Percentiles rank a stretch among this genome's conserved stretches.
Conservation (phyloP, 1,284 basidiomycete species). For the Cerrena zonata region DNA sequence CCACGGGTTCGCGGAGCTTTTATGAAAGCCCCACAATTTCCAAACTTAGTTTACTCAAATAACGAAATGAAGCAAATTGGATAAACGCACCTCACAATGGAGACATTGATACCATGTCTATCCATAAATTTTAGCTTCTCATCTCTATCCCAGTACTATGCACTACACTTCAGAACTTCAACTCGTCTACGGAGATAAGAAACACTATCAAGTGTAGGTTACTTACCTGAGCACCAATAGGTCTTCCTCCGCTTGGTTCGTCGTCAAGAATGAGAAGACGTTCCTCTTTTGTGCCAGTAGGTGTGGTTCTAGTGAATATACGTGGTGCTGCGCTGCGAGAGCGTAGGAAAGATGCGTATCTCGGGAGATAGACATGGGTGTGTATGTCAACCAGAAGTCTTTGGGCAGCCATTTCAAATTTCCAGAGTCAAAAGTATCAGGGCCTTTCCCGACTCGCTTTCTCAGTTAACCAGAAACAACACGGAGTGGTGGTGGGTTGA, state of each 20-base stretch:
- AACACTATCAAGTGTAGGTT: not conserved
- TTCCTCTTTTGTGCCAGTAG: slow-evolving; percentile 48
- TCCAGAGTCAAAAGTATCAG: not conserved
- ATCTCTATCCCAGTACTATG: slow-evolving; percentile 74
- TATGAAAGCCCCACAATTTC: too few relatives aligned
- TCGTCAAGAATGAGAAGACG: slow-evolving; percentile 69
- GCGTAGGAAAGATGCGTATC: slow-evolving; percentile 63
- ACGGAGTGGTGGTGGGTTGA: too few relatives aligned
- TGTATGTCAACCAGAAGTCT: slow-evolving; percentile 68
- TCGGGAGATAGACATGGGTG: slow-evolving; percentile 76
- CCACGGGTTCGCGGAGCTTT: slow-evolving; percentile 83
- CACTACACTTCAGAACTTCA: slow-evolving; percentile 1
- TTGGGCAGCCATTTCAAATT: slow-evolving; percentile 19
- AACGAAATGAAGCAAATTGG: not conserved
- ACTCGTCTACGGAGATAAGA: not conserved
- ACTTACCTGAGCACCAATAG: slow-evolving; percentile 53
- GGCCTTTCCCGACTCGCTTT: not conserved
- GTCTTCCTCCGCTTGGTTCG: slow-evolving; percentile 71
- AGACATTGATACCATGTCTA: slow-evolving; percentile 65
- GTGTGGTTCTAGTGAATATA: slow-evolving; percentile 49
- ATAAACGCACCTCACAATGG: slow-evolving; percentile 50
- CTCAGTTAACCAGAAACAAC: too few relatives aligned
- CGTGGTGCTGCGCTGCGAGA: slow-evolving; percentile 58
- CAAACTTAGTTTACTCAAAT: not conserved
- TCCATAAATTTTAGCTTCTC: slow-evolving; percentile 78